These are phyloP conservation scores for Claviceps quebecensis DNA, from an alignment of 2,329 filamentous ascomycete species.

Conservation along the genomic window DNA sequence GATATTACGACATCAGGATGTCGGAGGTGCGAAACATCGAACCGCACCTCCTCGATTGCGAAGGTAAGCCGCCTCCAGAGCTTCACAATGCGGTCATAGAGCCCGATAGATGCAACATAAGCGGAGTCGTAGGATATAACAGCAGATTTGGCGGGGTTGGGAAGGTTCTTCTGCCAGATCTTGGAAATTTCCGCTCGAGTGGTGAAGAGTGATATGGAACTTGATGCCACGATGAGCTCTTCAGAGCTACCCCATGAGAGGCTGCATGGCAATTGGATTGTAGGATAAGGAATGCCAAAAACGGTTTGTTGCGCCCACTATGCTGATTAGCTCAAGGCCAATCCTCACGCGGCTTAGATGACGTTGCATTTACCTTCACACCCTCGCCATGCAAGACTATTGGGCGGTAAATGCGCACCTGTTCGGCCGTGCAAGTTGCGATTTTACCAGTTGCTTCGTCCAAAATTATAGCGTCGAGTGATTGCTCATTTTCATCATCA, in stretches of 20 bases:
- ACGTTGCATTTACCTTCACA: slow-evolving; percentile 44
- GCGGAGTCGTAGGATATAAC: slow-evolving; percentile 75
- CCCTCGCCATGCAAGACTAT: slow-evolving; percentile 55
- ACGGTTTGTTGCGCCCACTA: slow-evolving; percentile 53
- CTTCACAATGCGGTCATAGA: slow-evolving; percentile 73
- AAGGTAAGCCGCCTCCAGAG: slow-evolving; percentile 84
- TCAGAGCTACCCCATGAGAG: slow-evolving; percentile 81
- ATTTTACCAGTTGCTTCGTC: slow-evolving; percentile 78
- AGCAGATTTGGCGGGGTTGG: slow-evolving; percentile 60
- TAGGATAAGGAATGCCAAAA: slow-evolving; percentile 30
- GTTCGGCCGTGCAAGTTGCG: slow-evolving; percentile 52
- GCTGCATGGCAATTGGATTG: slow-evolving; percentile 22
- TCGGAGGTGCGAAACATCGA: slow-evolving; percentile 82
- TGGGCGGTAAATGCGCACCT: slow-evolving; percentile 67
- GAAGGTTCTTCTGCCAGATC: slow-evolving; percentile 62
- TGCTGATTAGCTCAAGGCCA: slow-evolving; percentile 10
- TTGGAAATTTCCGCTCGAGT: slow-evolving; percentile 33
- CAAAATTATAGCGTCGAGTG: slow-evolving; percentile 62
- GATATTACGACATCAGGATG: slow-evolving; percentile 71
- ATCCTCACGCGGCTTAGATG: not conserved
- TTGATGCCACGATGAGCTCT: slow-evolving; percentile 69
- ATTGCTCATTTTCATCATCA: slow-evolving; percentile 52
- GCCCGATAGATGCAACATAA: slow-evolving; percentile 69
- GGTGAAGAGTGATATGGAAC: slow-evolving; percentile 54
- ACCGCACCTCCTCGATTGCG: slow-evolving; percentile 67